Evolutionary conservation across 2,329 filamentous ascomycete species (phyloP), one percentile per base, ranked within the genome.

Genomic region (Aspergillus viridinutans): DNA sequence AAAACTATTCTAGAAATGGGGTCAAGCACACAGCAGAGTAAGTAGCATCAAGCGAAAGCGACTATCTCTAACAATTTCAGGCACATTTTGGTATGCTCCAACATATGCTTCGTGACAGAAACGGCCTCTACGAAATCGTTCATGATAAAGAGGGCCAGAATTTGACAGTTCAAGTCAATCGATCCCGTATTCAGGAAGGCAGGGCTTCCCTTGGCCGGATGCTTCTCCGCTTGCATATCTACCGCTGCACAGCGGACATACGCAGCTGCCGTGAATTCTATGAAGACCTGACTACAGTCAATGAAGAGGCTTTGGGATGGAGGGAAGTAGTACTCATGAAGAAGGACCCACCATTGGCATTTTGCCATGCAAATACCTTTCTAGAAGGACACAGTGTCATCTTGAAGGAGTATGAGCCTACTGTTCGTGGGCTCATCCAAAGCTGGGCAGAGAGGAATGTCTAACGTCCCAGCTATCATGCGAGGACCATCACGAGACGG

Each of bases 61-160:
- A 50, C 6, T 2, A 7, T 23, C 28, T 26, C 14, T 25, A 20
- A 12, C 26, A 9, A 14, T 49, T 14, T 6, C 72, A 85, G 74
- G 83, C 83, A 4, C 82, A 84, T 59, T 87, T 83, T 70, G 81
- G 81, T n/a, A 87, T 87, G 60, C 74, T 87, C 10, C 82, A 81
- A 60, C 80, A 80, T 53, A 81, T 87, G 62, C 78, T 87, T 21
- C 76, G 75, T 26, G 78, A 82, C 14, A 80, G 81, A 38, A 71
- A 74, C 38, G 79, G 81, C 48, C 81, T 84, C 62, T 77, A 81
- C 62, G 72, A 73, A 8, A 72, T 87, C n/a, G 69, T 75, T 20
- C 80, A 80, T 66, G 72, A 78, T 47, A 67, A 73, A 20, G 66
- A 74, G 4, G 73, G 76, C 0, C 50, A n/a, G n/a, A 49, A 10